A percentile compares a stretch with the other conserved stretches of the same genome.
These are phyloP conservation scores for Periconia sp. DNA, from an alignment of 2,329 filamentous ascomycete species.

Conservation along the genomic window DNA sequence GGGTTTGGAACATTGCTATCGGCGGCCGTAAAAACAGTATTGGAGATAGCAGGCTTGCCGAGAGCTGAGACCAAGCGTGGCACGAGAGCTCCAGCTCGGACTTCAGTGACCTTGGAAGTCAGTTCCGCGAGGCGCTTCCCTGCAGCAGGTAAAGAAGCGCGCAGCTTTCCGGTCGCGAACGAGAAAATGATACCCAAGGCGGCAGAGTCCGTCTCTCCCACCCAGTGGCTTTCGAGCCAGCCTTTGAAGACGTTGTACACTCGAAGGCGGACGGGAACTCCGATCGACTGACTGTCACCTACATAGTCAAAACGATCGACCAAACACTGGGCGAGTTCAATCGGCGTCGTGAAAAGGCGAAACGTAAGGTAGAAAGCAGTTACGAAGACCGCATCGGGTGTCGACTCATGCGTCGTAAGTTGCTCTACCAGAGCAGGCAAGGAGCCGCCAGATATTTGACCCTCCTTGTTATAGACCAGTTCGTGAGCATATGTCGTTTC, in stretches of 20 bases:
- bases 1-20: constrained; percentile 75
- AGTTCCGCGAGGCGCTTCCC: constrained; percentile 82
- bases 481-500: constrained; percentile 92
- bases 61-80: constrained; percentile 85
- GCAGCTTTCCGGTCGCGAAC: constrained; percentile 79
- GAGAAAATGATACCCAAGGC: constrained; percentile 77
- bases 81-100: constrained; percentile 73
- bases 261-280: constrained; percentile 81
- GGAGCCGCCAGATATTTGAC: constrained; percentile 91
- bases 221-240: constrained; percentile 97
- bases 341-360: constrained; percentile 84
- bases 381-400: constrained; percentile 89
- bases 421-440: constrained; percentile 91
- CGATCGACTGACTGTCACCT: constrained; percentile 74
- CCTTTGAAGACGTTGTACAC: constrained; percentile 98
- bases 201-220: constrained; percentile 76
- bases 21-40: constrained; percentile 71
- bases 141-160: constrained; percentile 72
- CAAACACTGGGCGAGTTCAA: constrained; percentile 79
- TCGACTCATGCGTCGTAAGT: constrained; percentile 89
- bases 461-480: constrained; percentile 90
- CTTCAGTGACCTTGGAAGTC: constrained; percentile 75
- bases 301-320: constrained; percentile 93
- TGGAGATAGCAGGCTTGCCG: constrained; percentile 82
- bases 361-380: constrained; percentile 97